Conservation (phyloP, 108 stramenopile species). For the Seminavis robusta region DNA sequence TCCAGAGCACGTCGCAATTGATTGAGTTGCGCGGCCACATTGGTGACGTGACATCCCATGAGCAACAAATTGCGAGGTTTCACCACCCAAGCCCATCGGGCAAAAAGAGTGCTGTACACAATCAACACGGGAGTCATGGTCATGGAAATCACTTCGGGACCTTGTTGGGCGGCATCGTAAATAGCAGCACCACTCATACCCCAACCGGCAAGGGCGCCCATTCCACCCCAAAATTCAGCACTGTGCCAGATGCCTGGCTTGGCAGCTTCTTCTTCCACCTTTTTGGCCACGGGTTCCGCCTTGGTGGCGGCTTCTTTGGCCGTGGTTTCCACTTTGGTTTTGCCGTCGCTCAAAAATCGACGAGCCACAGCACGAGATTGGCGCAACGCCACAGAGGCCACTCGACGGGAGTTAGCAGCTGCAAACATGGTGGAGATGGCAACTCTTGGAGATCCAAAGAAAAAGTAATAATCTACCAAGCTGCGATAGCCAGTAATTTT, state of each 20-base stretch:
- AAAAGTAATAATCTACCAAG: too few relatives aligned
- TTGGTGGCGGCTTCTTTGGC: neutral
- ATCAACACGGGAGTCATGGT: conserved; percentile 89
- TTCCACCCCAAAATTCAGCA: conserved; percentile 73
- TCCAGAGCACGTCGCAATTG: conserved; percentile 77
- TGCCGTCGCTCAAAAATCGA: neutral
- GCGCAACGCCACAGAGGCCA: neutral
- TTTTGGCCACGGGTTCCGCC: neutral
- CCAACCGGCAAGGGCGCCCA: conserved; percentile 85
- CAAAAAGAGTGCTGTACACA: conserved; percentile 79
- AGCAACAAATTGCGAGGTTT: conserved; percentile 76
- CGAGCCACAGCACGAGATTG: neutral
- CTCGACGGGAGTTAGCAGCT: neutral
- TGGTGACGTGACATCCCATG: conserved; percentile 68
- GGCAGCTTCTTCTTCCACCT: too few relatives aligned
- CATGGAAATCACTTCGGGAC: conserved; percentile 78
- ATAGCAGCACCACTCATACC: conserved; percentile 87
- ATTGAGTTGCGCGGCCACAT: conserved; percentile 78
- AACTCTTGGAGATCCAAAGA: too few relatives aligned
- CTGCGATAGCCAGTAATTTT: too few relatives aligned
- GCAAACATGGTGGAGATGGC: neutral
- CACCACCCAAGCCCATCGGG: conserved; percentile 78
- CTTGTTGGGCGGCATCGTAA: conserved; percentile 72
- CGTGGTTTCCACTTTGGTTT: too few relatives aligned
- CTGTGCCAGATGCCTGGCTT: conserved; percentile 44